These are phyloP conservation scores for Mycena latifolia DNA, from an alignment of 768 basidiomycete genomes.

Conservation along the genomic window DNA sequence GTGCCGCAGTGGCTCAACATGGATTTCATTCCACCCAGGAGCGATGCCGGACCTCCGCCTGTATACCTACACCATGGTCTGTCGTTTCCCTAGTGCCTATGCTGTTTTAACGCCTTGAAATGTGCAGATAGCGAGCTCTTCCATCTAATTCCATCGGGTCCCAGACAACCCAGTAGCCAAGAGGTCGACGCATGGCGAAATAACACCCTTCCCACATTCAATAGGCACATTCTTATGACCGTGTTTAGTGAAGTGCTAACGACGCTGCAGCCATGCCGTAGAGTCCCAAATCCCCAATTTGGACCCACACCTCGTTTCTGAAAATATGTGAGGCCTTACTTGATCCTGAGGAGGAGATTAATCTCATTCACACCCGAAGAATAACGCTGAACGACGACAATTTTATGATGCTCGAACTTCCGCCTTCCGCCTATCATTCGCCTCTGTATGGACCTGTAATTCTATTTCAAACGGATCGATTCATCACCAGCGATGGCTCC, in stretches of 20 bases:
- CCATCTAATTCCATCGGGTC: constrained; percentile 18
- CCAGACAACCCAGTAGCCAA: not conserved
- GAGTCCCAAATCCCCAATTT: constrained; percentile 49
- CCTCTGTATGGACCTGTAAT: constrained; percentile 52
- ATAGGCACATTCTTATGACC: constrained; percentile 40
- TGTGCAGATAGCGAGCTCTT: constrained; percentile 33
- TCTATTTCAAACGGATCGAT: constrained; percentile 46
- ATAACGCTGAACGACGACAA: constrained; percentile 55
- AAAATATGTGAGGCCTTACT: constrained; percentile 36
- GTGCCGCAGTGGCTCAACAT: constrained; percentile 54
- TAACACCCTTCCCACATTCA: constrained; percentile 41
- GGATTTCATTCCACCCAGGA: constrained; percentile 24
- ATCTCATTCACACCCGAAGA: constrained; percentile 20
- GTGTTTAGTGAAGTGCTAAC: not conserved
- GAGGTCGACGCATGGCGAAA: constrained; percentile 25
- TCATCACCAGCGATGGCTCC: constrained; percentile 41
- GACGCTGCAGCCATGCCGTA: constrained; percentile 44
- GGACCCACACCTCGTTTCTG: constrained; percentile 42
- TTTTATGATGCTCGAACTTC: constrained; percentile 46
- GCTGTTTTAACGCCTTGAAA: constrained; percentile 33
- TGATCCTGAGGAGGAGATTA: too few relatives aligned
- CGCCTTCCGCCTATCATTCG: constrained; percentile 47
- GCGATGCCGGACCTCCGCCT: constrained; percentile 40
- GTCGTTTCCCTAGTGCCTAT: constrained; percentile 34
- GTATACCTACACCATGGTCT: constrained; percentile 47